Evolutionary conservation across 2,329 filamentous ascomycete species (phyloP).

Genomic region (Elsinoe ampelina): DNA sequence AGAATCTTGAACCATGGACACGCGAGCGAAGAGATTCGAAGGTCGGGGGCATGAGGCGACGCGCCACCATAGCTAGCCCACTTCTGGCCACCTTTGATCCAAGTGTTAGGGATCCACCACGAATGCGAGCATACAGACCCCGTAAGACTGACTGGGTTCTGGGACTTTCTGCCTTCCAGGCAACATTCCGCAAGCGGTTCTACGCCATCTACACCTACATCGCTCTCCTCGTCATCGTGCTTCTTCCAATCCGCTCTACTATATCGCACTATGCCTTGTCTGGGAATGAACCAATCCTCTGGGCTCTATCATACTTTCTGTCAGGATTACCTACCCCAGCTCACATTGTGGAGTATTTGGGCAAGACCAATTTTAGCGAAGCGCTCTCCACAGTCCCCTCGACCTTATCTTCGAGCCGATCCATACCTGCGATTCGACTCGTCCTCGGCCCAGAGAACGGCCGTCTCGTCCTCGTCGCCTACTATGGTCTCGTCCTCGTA

Average conservation of each 20-base stretch:
- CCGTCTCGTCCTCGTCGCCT: constrained; percentile 64
- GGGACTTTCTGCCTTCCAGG: constrained; percentile 70
- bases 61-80: constrained; percentile 6
- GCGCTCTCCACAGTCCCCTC: constrained; percentile 59
- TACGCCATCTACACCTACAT: constrained; percentile 74
- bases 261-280: constrained; percentile 58
- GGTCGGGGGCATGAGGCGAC: neutral
- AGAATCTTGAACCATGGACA: neutral
- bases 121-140: neutral
- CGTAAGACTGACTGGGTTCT: constrained; percentile 29
- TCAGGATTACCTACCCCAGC: constrained; percentile 67
- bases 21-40: constrained; percentile 4
- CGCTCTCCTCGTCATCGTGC: constrained; percentile 54
- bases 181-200: constrained; percentile 65
- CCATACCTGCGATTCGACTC: constrained; percentile 50
- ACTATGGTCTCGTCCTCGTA: constrained; percentile 62
- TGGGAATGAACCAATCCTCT: constrained; percentile 75
- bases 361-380: constrained; percentile 23
- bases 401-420: constrained; percentile 67
- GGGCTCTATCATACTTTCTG: constrained; percentile 83
- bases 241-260: constrained; percentile 62
- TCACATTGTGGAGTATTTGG: constrained; percentile 57
- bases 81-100: neutral
- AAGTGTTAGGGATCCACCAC: neutral
- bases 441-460: constrained; percentile 68